These are phyloP conservation scores for Syncephalis fuscata DNA, from an alignment of 371 early-diverging fungal species.

Conservation along the genomic window DNA sequence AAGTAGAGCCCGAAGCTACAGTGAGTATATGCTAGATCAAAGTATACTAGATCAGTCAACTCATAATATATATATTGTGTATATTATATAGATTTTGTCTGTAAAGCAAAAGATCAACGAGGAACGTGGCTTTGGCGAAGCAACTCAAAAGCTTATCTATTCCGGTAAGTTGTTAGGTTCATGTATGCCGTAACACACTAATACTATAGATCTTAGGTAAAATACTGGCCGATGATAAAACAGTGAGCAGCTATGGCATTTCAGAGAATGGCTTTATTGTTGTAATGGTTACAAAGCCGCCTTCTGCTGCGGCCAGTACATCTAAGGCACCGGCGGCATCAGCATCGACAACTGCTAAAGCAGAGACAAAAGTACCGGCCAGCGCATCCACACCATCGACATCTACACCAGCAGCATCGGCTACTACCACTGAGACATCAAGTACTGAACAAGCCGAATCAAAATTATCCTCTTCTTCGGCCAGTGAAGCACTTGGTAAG, in stretches of 20 bases:
- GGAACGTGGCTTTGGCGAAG: slow-evolving; percentile 44
- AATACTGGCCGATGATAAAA: slow-evolving; percentile 63
- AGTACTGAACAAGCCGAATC: background rate
- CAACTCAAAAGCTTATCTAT: slow-evolving; percentile 73
- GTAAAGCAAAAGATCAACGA: slow-evolving; percentile 67
- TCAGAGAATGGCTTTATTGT: slow-evolving; percentile 86
- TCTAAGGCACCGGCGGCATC: slow-evolving; percentile 19
- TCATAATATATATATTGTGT: background rate
- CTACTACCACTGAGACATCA: background rate
- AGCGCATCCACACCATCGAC: slow-evolving; percentile 2
- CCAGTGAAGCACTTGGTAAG: background rate
- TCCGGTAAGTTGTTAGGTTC: slow-evolving; percentile 10
- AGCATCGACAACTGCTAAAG: slow-evolving; percentile 9
- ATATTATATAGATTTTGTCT: slow-evolving; percentile 27
- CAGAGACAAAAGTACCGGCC: slow-evolving; percentile 1
- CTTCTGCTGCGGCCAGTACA: slow-evolving; percentile 11
- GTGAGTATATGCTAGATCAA: too few species aligned
- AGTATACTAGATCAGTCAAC: background rate
- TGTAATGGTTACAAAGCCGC: slow-evolving; percentile 65
- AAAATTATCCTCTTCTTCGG: background rate
- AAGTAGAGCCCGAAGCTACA: slow-evolving; percentile 56
- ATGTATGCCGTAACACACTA: background rate
- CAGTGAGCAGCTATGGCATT: slow-evolving; percentile 61
- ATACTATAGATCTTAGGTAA: slow-evolving; percentile 61
- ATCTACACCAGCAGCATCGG: slow-evolving; percentile 7